Conservation (phyloP, 805 yeast species). For the Kurtzmaniella cleridarum region DNA sequence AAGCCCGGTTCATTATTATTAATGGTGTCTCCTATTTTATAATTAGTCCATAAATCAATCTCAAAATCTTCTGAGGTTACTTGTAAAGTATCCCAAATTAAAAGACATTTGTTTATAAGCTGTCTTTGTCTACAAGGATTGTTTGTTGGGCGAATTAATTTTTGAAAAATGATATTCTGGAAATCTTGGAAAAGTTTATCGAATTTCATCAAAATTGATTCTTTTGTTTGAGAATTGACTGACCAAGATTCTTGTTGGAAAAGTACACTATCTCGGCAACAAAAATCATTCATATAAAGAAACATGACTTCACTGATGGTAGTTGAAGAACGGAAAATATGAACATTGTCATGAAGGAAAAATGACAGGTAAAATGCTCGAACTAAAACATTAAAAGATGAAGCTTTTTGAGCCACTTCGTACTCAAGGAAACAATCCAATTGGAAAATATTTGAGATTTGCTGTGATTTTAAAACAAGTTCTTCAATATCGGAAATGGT, state of each 20-base stretch:
- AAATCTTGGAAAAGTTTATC: conserved; percentile 39
- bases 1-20: conserved; percentile 38
- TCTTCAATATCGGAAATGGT: conserved; percentile 16
- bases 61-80: conserved; percentile 69
- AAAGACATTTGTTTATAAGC: conserved; percentile 49
- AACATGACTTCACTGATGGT: conserved; percentile 1
- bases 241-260: conserved; percentile 21
- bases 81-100: conserved; percentile 74
- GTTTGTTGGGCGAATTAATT: conserved; percentile 28
- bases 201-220: conserved; percentile 8
- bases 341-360: conserved; percentile 56
- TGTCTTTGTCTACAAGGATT: conserved; percentile 85
- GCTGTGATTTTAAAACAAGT: conserved; percentile 14
- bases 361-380: conserved; percentile 61
- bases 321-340: conserved; percentile 44
- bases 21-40: conserved; percentile 29
- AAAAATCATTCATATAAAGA: conserved; percentile 39
- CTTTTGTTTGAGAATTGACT: conserved; percentile 6
- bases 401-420: conserved; percentile 18
- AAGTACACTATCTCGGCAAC: conserved; percentile 30
- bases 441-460: conserved; percentile 17
- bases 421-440: conserved; percentile 21
- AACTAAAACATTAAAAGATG: conserved; percentile 40
- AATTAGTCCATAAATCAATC: conserved; percentile 28
- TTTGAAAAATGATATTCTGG: conserved; percentile 36